Percentiles rank a stretch among this genome's conserved stretches.
These are phyloP conservation scores for Botrytis sinoallii DNA, from an alignment of 2,329 filamentous ascomycete species.

Conservation along the genomic window DNA sequence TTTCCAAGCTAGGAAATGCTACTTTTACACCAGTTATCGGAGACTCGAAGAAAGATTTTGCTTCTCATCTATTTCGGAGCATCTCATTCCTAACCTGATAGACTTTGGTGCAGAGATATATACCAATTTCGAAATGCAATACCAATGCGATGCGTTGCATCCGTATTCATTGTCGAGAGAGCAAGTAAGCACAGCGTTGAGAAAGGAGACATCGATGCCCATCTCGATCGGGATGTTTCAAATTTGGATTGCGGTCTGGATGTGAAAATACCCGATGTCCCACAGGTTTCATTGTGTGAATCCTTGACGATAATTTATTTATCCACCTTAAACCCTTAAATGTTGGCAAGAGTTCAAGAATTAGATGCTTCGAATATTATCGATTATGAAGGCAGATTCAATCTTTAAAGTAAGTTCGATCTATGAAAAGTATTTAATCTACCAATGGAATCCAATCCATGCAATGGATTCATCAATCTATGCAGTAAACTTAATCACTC, in stretches of 20 bases:
- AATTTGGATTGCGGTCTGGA: not conserved
- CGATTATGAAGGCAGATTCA: accelerated
- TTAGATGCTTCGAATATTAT: not conserved
- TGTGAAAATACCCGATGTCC: no score
- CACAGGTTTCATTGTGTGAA: not conserved
- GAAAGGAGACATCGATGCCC: not conserved
- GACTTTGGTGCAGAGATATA: not conserved
- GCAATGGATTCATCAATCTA: not conserved
- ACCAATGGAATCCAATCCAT: no score
- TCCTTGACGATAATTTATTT: not conserved
- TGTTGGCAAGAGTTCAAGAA: not conserved
- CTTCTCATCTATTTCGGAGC: not conserved
- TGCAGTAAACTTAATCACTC: not conserved
- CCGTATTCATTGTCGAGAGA: not conserved
- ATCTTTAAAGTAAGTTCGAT: not conserved
- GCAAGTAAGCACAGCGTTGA: not conserved
- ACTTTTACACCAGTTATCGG: not conserved
- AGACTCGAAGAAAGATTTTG: not conserved
- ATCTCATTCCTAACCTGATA: not conserved
- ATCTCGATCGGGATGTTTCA: no score
- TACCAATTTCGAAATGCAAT: not conserved
- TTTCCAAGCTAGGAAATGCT: not conserved
- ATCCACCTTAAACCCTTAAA: not conserved
- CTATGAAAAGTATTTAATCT: not conserved
- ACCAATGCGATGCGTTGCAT: not conserved